Percentiles rank a stretch among this genome's conserved stretches.
Evolutionary conservation across 1,139 yeast genomes (phyloP).

Genomic region (Saccharomyces hybrid): DNA sequence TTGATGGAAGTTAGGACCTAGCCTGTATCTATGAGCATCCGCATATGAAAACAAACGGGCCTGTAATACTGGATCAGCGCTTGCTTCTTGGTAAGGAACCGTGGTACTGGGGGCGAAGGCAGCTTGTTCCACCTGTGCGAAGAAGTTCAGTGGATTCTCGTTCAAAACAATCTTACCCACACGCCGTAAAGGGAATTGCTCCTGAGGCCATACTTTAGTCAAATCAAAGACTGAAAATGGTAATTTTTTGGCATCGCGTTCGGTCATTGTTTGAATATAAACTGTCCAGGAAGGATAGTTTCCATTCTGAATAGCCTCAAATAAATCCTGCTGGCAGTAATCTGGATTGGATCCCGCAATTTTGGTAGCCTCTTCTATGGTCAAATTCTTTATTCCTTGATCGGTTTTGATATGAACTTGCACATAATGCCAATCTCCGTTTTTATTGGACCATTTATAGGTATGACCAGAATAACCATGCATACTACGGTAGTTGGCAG

Average conservation of each 20-base stretch:
- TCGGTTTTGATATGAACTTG: constrained; percentile 57
- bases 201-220: constrained; percentile 59
- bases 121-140: constrained; percentile 53
- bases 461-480: constrained; percentile 70
- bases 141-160: constrained; percentile 50
- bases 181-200: constrained; percentile 49
- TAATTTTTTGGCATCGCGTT: constrained; percentile 51
- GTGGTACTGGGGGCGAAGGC: constrained; percentile 54
- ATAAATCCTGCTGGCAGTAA: constrained; percentile 55
- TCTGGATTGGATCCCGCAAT: constrained; percentile 60
- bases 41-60: constrained; percentile 52
- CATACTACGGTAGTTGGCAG: constrained; percentile 58
- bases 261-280: constrained; percentile 62
- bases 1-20: constrained; percentile 57
- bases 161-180: constrained; percentile 49
- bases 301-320: constrained; percentile 53
- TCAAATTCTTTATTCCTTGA: constrained; percentile 52
- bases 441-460: constrained; percentile 57
- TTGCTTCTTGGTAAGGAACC: constrained; percentile 52
- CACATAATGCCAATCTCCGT: constrained; percentile 60
- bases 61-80: constrained; percentile 55
- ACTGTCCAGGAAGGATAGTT: constrained; percentile 57
- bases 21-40: constrained; percentile 55
- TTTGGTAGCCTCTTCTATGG: constrained; percentile 50
- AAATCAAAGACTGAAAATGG: constrained; percentile 62